These are phyloP conservation scores for Mycena leptocephala DNA, from an alignment of 768 basidiomycete genomes.

Conservation along the genomic window DNA sequence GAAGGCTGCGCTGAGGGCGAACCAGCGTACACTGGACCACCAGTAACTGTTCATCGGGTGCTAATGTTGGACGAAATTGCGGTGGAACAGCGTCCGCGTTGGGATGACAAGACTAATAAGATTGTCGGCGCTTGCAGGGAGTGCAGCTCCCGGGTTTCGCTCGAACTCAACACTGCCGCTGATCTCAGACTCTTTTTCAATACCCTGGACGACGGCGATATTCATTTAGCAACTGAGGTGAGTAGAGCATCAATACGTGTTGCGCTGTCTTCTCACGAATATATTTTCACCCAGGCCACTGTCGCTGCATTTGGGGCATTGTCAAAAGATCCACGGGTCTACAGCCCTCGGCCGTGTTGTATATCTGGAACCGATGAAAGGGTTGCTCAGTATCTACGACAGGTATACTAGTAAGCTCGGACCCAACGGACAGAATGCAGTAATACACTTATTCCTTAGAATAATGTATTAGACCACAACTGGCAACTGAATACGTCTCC, in stretches of 20 bases:
- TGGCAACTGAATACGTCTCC: too few species aligned
- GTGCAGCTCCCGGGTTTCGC: not conserved
- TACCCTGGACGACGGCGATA: not conserved
- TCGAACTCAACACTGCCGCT: slow-evolving; percentile 1
- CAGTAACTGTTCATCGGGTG: not conserved
- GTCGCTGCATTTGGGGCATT: not conserved
- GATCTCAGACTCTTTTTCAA: slow-evolving; percentile 7
- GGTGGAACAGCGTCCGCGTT: slow-evolving; percentile 1
- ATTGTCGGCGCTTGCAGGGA: not conserved
- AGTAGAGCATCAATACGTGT: not conserved
- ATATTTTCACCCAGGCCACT: not conserved
- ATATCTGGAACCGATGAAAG: too few species aligned
- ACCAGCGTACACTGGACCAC: not conserved
- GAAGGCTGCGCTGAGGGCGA: not conserved
- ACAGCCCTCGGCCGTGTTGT: too few species aligned
- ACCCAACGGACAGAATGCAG: too few species aligned
- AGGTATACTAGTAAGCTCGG: too few species aligned
- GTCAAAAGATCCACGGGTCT: not conserved
- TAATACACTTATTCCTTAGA: too few species aligned
- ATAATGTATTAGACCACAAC: too few species aligned
- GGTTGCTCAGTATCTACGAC: too few species aligned
- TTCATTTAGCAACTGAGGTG: slow-evolving; percentile 14
- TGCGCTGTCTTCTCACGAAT: not conserved
- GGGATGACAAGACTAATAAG: slow-evolving; percentile 5
- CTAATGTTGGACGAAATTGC: slow-evolving; percentile 19